Evolutionary conservation across 1,139 yeast species (phyloP), one percentile per base, ranked within the genome.

Genomic region (Magnusiomyces suaveolens): DNA sequence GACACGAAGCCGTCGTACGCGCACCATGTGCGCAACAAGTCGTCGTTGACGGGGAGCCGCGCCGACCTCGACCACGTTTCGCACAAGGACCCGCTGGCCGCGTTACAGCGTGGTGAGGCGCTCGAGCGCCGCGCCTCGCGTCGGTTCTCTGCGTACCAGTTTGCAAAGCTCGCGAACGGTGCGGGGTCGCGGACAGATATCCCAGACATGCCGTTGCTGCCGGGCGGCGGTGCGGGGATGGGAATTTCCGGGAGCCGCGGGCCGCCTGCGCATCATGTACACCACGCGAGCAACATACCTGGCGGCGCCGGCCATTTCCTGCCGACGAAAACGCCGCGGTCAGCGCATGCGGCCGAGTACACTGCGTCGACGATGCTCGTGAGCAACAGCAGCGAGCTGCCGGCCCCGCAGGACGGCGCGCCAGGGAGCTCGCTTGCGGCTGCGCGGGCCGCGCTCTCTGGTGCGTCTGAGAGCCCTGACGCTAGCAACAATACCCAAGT

Each of bases 91-190:
- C 89, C 96, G 0, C 72, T 89, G 29, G 75, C 82, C 0, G 88
- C 87, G 60, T 74, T 90, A 23, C 96, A 89, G 63, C 81, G 83
- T 50, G 87, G 90, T 1, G 87, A 85, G 56, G 84, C 86, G 1
- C 71, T 92, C 48, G 95, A 86, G 70, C 77, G 98, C 60, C 78
- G 97, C 58, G 98, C 98, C 0, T 89, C 97, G 0, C 80, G 88
- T 61, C 73, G 98, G 57, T 92, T 85, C 65, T 87, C 96, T 26
- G 96, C 97, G 0, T 92, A 89, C 60, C 97, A 92, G 65, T 86
- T 84, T 70, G 90, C 95, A 1, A 87, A 85, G 63, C 75, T 87
- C 25, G 76, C 89, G 0, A 82, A 80, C 60, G 66, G 71, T 16
- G 8, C 52, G 3, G 18, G 47, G n/a, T 32, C 53, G 1, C 50